Conservation (phyloP, 2,329 filamentous ascomycete species). For the Trichoderma hamatum region DNA sequence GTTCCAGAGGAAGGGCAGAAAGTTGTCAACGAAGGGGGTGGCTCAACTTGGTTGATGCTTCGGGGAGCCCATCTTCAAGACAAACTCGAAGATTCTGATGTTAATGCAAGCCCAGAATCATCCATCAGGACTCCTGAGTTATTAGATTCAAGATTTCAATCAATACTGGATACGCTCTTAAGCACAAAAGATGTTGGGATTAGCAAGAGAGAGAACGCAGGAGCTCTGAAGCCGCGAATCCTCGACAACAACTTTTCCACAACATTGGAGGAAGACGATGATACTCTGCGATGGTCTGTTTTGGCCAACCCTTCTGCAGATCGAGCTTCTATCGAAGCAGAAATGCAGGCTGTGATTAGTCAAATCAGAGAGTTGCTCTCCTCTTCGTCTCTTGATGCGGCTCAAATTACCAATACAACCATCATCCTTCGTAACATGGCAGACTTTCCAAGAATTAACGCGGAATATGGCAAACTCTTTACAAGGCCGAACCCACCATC, state of each 20-base stretch:
- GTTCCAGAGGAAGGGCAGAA: constrained; percentile 58
- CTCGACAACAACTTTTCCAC: neutral
- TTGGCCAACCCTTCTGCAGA: constrained; percentile 34
- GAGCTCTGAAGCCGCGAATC: neutral
- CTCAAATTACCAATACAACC: constrained; percentile 56
- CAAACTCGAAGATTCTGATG: constrained; percentile 37
- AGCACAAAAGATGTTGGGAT: neutral
- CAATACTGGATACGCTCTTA: constrained; percentile 39
- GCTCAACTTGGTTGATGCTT: constrained; percentile 73
- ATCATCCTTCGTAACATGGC: constrained; percentile 79
- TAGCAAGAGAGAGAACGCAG: neutral
- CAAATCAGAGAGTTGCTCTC: constrained; percentile 49
- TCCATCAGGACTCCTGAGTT: constrained; percentile 62
- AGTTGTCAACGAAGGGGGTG: constrained; percentile 70
- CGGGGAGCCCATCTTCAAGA: constrained; percentile 56
- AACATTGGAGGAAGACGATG: constrained; percentile 26
- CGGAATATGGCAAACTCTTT: constrained; percentile 76
- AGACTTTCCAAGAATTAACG: constrained; percentile 76
- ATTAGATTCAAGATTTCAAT: constrained; percentile 65
- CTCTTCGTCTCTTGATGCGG: constrained; percentile 35
- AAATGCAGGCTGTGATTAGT: constrained; percentile 52
- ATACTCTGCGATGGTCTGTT: constrained; percentile 46
- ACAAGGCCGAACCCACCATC: constrained; percentile 78
- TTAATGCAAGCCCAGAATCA: constrained; percentile 25
- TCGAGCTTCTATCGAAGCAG: constrained; percentile 46